These are phyloP conservation scores for Coemansia sp. DNA, from an alignment of 192 early-diverging fungal species.

Conservation along the genomic window DNA sequence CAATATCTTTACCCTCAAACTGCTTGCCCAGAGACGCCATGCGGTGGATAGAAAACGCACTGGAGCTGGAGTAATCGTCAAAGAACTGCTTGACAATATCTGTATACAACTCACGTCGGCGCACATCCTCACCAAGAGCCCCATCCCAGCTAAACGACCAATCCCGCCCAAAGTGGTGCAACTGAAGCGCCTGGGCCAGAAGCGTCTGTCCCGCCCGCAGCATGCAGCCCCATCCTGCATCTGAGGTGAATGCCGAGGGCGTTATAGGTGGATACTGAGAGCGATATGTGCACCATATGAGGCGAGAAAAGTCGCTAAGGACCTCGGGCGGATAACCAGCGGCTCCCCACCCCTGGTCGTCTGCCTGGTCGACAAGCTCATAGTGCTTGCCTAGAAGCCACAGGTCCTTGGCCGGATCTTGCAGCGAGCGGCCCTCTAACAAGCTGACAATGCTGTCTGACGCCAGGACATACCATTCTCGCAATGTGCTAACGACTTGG, in stretches of 20 bases:
- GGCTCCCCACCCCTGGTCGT: conserved; percentile 12
- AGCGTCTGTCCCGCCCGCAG: conserved; percentile 91
- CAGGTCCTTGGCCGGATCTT: conserved; percentile 35
- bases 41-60: conserved; percentile 89
- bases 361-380: conserved; percentile 11
- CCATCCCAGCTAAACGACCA: conserved; percentile 34
- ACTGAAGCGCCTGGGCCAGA: conserved; percentile 78
- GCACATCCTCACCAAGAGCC: conserved; percentile 12
- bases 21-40: conserved; percentile 83
- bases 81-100: conserved; percentile 79
- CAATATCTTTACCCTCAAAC: conserved; percentile 82
- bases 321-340: conserved; percentile 55
- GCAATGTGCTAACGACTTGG: conserved; percentile 50
- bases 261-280: conserved; percentile 82
- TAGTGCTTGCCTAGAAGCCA: conserved; percentile 56
- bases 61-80: conserved; percentile 68
- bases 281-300: conserved; percentile 95
- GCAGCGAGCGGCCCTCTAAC: conserved; percentile 44
- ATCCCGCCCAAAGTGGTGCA: conserved; percentile 73
- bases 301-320: conserved; percentile 75
- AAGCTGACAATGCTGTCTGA: conserved; percentile 47
- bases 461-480: conserved; percentile 52
- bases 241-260: conserved; percentile 75
- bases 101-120: conserved; percentile 22
- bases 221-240: conserved; percentile 98